phyloP scores from a whole-genome alignment of 768 basidiomycete species.

The Serpula lacrymans region DNA sequence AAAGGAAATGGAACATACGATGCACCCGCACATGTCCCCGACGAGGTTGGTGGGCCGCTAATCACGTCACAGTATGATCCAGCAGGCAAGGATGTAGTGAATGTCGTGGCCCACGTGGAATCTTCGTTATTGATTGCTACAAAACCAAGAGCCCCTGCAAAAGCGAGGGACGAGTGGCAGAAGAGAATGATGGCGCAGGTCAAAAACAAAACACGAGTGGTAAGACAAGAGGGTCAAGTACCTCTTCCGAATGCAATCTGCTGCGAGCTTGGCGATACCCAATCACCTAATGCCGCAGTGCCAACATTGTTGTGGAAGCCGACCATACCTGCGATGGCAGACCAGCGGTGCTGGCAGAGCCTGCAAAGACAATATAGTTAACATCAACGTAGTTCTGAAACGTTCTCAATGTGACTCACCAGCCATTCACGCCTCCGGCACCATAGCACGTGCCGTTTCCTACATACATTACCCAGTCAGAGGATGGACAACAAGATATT shows the following conservation, averaged over 20 bases:
- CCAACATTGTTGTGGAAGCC: constrained; percentile 62
- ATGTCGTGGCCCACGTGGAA: constrained; percentile 50
- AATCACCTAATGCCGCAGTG: constrained; percentile 45
- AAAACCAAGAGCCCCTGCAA: constrained; percentile 49
- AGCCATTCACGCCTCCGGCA: constrained; percentile 52
- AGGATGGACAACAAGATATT: neutral
- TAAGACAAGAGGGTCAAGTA: constrained; percentile 14
- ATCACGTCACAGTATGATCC: constrained; percentile 67
- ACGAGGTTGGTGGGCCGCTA: constrained; percentile 36
- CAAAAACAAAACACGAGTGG: neutral
- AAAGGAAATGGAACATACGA: no score
- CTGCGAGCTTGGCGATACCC: constrained; percentile 53
- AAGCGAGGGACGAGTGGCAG: neutral
- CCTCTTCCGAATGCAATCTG: constrained; percentile 70
- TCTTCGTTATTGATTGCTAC: constrained; percentile 68
- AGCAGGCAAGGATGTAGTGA: constrained; percentile 53
- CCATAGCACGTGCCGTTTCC: constrained; percentile 48
- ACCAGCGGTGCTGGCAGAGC: constrained; percentile 65
- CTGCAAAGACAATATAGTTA: no score
- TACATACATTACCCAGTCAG: constrained; percentile 9
- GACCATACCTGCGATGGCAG: constrained; percentile 54
- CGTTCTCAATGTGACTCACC: constrained; percentile 17
- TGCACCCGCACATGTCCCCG: constrained; percentile 46
- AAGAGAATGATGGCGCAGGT: neutral
- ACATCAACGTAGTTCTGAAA: neutral